Evolutionary conservation across 2,329 filamentous ascomycete species (phyloP), one percentile per base, ranked within the genome.

Genomic region (Aspergillus eucalypticola): DNA sequence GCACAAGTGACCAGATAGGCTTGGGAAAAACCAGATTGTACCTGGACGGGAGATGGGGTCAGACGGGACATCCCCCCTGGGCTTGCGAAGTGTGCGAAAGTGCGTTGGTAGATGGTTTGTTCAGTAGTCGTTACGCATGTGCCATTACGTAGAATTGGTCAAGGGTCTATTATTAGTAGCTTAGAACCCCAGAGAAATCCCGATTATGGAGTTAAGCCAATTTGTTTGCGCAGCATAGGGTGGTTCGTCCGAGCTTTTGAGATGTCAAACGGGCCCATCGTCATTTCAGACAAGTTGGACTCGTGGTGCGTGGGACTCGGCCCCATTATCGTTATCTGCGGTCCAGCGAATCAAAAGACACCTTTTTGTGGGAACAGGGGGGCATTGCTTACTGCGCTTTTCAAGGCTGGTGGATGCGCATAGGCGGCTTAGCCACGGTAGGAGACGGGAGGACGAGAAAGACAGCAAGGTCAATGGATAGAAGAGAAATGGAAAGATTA

Each of bases 261-360:
- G 39, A 55, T 55, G 53, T 55, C 53, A 46, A 55, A 53, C 51
- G 19, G 17, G 32, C 32, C 15, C 51, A 53, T 52, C 49, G 49
- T 35, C 32, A 52, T 52, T 54, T 41, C 38, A 21, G 27, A 17
- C 46, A 27, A 23, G 19, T 41, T 15, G 32, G 51, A 60, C 35
- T 39, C 58, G 53, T 51, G 32, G 41, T 19, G 21, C 39, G 61
- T 60, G 61, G 58, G 46, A 60, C 58, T 50, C 51, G 58, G 52
- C 59, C 55, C 41, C 57, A 62, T 56, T 13, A 53, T 56, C 15
- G 51, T 46, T 58, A 46, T 41, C 44, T 54, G 27, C 42, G 51
- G 60, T 49, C 42, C 25, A 35, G 52, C 60, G 54, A 62, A 62
- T 62, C 58, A 62, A 50, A 44, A 21, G 54, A 29, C 15, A 8